Evolutionary conservation across 2,329 filamentous ascomycete species (phyloP).

Genomic region (Didymella keratinophila): DNA sequence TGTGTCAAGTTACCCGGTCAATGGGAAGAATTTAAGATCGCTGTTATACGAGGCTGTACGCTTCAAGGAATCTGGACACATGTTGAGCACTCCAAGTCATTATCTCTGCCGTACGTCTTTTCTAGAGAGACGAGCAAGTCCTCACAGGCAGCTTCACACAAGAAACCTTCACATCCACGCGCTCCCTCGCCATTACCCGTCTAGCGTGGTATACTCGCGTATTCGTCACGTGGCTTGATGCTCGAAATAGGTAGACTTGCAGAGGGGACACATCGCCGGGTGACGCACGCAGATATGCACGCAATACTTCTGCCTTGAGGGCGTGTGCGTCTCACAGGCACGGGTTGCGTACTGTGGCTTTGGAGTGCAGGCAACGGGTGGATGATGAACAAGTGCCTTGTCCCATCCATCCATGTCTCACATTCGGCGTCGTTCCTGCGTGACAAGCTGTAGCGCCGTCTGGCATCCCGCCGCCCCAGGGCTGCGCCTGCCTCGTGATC

Average conservation of each 20-base stretch:
- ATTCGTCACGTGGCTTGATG: constrained; percentile 17
- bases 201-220: constrained; percentile 1
- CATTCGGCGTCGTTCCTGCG: constrained; percentile 25
- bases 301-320: constrained; percentile 26
- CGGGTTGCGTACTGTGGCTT: constrained; percentile 18
- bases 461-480: constrained; percentile 7
- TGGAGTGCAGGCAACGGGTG: constrained; percentile 18
- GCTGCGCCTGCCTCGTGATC: constrained; percentile 20
- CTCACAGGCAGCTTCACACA: not conserved
- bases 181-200: not conserved
- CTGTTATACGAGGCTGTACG: not conserved
- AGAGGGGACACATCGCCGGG: constrained; percentile 13
- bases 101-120: not conserved
- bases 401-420: constrained; percentile 13
- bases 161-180: not conserved
- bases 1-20: not conserved
- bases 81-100: not conserved
- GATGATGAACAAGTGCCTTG: constrained; percentile 10
- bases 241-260: constrained; percentile 14
- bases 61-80: not conserved
- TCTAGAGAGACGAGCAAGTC: not conserved
- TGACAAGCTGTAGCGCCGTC: constrained; percentile 25
- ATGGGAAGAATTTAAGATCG: not conserved
- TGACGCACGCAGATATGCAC: constrained; percentile 8
- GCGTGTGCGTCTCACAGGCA: constrained; percentile 9